Evolutionary conservation across 106 monocot species (phyloP).

Genomic region (Iris macrosiphon): DNA sequence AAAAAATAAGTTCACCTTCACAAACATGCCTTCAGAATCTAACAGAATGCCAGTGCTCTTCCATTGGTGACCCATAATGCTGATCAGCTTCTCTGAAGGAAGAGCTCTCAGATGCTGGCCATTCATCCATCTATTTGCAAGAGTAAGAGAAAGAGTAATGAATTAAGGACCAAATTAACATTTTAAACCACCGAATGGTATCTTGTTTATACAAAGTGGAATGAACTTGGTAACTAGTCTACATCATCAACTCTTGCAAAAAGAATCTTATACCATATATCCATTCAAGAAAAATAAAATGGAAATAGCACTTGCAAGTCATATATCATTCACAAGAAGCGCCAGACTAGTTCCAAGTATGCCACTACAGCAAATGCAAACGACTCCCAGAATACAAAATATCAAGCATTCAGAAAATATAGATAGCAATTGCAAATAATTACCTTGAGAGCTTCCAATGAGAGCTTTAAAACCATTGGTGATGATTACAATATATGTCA

Average conservation of each 20-base stretch:
- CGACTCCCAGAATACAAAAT: too few species aligned
- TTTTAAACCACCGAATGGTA: not conserved
- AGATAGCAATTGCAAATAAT: not conserved
- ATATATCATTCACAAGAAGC: not conserved
- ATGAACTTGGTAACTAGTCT: too few species aligned
- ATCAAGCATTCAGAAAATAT: too few species aligned
- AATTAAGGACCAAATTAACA: not conserved
- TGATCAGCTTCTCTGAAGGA: constrained; percentile 57
- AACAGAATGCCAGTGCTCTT: constrained; percentile 64
- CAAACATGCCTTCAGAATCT: constrained; percentile 69
- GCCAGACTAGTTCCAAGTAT: not conserved
- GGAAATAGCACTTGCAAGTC: too few species aligned
- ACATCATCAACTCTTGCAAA: too few species aligned
- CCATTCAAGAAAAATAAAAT: too few species aligned
- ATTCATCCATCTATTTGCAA: constrained; percentile 86
- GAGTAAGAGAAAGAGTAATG: too few species aligned
- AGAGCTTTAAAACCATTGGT: not conserved
- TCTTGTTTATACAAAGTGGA: too few species aligned
- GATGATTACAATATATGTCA: not conserved
- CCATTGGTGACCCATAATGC: constrained; percentile 67
- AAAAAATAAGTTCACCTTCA: constrained; percentile 39
- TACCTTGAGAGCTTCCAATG: not conserved
- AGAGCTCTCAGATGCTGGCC: constrained; percentile 85
- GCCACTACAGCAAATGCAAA: not conserved
- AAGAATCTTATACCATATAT: too few species aligned